A percentile compares a stretch with the other conserved stretches of the same genome.
Evolutionary conservation across 2,329 filamentous ascomycete species (phyloP).

Genomic region (Aulographum hederae): DNA sequence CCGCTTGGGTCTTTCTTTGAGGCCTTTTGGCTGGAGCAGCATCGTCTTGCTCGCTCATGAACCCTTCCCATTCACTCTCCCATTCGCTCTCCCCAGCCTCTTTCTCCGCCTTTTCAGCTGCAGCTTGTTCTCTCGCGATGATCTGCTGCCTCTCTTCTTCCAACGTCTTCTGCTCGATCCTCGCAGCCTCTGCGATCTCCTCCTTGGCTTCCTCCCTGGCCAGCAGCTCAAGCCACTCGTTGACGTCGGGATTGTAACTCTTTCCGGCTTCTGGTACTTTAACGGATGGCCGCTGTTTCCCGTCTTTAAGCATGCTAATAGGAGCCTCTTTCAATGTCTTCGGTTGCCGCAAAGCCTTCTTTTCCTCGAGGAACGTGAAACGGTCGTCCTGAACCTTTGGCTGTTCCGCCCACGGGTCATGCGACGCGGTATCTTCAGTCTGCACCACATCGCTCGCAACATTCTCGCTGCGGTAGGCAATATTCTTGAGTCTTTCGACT

Average conservation of each 20-base stretch:
- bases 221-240: slow-evolving; percentile 62
- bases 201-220: slow-evolving; percentile 39
- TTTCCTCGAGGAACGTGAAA: slow-evolving; percentile 49
- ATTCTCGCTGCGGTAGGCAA: slow-evolving; percentile 55
- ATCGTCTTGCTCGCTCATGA: slow-evolving; percentile 5
- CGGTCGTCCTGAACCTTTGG: slow-evolving; percentile 26
- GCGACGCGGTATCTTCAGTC: slow-evolving; percentile 38
- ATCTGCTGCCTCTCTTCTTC: slow-evolving; percentile 36
- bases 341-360: slow-evolving; percentile 51
- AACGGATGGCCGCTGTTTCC: slow-evolving; percentile 64
- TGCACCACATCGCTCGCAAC: slow-evolving; percentile 27
- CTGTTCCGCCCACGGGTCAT: slow-evolving; percentile 60
- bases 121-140: no score
- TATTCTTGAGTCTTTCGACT: slow-evolving; percentile 54
- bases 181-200: slow-evolving; percentile 55
- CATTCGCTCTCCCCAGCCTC: slow-evolving; percentile 18
- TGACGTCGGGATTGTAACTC: slow-evolving; percentile 83
- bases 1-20: slow-evolving; percentile 6
- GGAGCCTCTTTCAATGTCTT: slow-evolving; percentile 58
- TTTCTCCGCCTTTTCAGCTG: slow-evolving; percentile 14
- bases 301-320: slow-evolving; percentile 64
- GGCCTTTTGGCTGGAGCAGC: slow-evolving; percentile 2
- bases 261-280: slow-evolving; percentile 62
- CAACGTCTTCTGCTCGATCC: slow-evolving; percentile 47
- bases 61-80: slow-evolving; percentile 7